These are phyloP conservation scores for Arthrobotrys sphaeroides DNA, from an alignment of 2,329 filamentous ascomycete genomes.

Conservation along the genomic window DNA sequence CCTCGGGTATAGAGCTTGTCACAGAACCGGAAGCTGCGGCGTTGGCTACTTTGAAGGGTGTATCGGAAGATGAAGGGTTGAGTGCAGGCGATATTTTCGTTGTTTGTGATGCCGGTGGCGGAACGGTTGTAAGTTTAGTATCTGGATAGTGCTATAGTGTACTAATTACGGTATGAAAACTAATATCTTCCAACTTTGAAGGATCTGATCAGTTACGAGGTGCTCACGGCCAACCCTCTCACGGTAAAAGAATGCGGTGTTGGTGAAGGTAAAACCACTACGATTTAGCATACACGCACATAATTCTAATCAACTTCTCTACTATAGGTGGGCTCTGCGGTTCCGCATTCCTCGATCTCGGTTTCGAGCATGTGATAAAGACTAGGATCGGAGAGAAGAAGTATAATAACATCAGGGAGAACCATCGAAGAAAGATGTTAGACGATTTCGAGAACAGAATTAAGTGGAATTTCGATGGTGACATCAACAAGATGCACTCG, in stretches of 20 bases:
- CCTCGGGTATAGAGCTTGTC: constrained; percentile 52
- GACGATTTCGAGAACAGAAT: constrained; percentile 17
- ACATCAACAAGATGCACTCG: background rate
- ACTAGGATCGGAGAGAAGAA: constrained; percentile 3
- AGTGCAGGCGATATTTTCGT: constrained; percentile 65
- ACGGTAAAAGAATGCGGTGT: constrained; percentile 83
- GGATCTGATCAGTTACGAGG: constrained; percentile 74
- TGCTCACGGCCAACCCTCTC: constrained; percentile 76
- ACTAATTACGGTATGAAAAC: too few relatives aligned
- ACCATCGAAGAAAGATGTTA: constrained; percentile 2
- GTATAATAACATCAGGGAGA: background rate
- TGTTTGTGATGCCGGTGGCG: constrained; percentile 68
- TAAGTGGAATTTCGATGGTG: constrained; percentile 14
- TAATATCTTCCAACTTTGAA: too few relatives aligned
- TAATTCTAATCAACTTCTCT: too few relatives aligned
- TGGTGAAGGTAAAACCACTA: constrained; percentile 65
- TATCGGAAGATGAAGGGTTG: background rate
- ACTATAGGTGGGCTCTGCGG: constrained; percentile 78
- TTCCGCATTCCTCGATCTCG: constrained; percentile 72
- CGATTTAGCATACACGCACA: too few relatives aligned
- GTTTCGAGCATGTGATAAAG: constrained; percentile 69
- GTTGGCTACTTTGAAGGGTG: constrained; percentile 55
- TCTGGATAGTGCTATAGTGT: too few relatives aligned
- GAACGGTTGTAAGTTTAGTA: constrained; percentile 60
- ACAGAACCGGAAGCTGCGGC: constrained; percentile 58